phyloP scores from a whole-genome alignment of 768 basidiomycete genomes.

The Dacryopinax primogenitus region DNA sequence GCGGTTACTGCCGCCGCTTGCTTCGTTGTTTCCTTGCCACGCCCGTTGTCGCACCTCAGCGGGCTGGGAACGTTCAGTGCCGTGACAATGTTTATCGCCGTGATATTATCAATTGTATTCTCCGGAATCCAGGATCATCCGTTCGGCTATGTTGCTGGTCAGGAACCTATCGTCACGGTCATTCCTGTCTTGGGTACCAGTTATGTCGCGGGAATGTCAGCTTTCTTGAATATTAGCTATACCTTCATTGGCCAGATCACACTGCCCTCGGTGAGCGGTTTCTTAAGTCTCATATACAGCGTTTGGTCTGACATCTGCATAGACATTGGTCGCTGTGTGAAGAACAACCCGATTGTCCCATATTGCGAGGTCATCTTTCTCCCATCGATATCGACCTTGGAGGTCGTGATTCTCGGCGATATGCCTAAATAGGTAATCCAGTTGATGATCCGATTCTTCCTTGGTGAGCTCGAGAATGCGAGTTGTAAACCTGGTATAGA shows the following conservation, averaged over 20 bases:
- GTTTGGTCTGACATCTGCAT: too few relatives aligned
- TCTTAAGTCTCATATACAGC: background rate
- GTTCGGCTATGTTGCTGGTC: constrained; percentile 29
- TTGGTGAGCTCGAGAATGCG: constrained; percentile 41
- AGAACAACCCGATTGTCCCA: constrained; percentile 48
- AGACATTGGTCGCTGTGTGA: constrained; percentile 31
- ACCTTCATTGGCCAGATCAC: constrained; percentile 37
- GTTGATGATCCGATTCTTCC: constrained; percentile 41
- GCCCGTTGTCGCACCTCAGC: constrained; percentile 34
- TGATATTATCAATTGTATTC: constrained; percentile 35
- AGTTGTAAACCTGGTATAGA: constrained; percentile 36
- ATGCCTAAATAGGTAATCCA: constrained; percentile 39
- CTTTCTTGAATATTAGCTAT: constrained; percentile 37
- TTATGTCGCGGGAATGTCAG: constrained; percentile 34
- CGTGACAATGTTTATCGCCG: constrained; percentile 37
- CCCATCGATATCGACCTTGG: constrained; percentile 41
- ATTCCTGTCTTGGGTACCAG: constrained; percentile 31
- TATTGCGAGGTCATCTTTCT: constrained; percentile 41
- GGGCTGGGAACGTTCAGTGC: constrained; percentile 32
- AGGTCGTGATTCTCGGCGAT: constrained; percentile 48
- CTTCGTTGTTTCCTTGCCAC: constrained; percentile 34
- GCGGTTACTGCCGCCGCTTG: constrained; percentile 30
- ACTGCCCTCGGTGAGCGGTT: constrained; percentile 27
- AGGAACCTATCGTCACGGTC: constrained; percentile 30
- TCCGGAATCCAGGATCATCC: constrained; percentile 33